Percentiles rank a stretch among this genome's conserved stretches.
Conservation (phyloP, 257 asterid species). For the Ligustrum vulgare region DNA sequence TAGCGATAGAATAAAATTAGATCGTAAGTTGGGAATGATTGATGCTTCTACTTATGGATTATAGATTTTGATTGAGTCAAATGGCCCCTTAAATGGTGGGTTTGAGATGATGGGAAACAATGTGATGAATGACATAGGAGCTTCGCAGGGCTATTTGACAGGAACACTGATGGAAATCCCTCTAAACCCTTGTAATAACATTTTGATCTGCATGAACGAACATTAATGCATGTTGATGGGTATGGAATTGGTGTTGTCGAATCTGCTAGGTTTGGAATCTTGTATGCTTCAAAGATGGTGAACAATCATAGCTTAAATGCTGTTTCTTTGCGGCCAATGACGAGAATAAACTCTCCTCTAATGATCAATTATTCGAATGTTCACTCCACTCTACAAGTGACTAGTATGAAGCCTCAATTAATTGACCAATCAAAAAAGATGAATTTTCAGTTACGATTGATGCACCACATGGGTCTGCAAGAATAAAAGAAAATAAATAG, state of each 20-base stretch:
- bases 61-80: slow-evolving; percentile 53
- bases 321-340: slow-evolving; percentile 53
- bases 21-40: slow-evolving; percentile 97
- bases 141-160: slow-evolving; percentile 55
- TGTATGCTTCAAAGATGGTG: slow-evolving; percentile 49
- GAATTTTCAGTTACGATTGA: slow-evolving; percentile 50
- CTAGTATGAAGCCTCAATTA: slow-evolving; percentile 44
- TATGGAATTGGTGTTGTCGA: slow-evolving; percentile 60
- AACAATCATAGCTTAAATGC: slow-evolving; percentile 52
- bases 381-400: slow-evolving; percentile 52
- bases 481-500: no score
- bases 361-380: slow-evolving; percentile 46
- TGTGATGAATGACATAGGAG: slow-evolving; percentile 52
- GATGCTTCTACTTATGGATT: slow-evolving; percentile 92
- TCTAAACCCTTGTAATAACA: slow-evolving; percentile 50
- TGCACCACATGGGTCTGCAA: no score
- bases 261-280: slow-evolving; percentile 63
- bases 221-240: slow-evolving; percentile 66
- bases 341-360: slow-evolving; percentile 47
- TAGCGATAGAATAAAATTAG: slow-evolving; percentile 96
- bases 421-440: slow-evolving; percentile 51
- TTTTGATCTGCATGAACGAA: slow-evolving; percentile 67
- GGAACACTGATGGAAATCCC: slow-evolving; percentile 56
- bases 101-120: slow-evolving; percentile 60
- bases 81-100: slow-evolving; percentile 74